Evolutionary conservation across 1,284 basidiomycete species (phyloP).

Genomic region (Sanghuangporus weigelae): DNA sequence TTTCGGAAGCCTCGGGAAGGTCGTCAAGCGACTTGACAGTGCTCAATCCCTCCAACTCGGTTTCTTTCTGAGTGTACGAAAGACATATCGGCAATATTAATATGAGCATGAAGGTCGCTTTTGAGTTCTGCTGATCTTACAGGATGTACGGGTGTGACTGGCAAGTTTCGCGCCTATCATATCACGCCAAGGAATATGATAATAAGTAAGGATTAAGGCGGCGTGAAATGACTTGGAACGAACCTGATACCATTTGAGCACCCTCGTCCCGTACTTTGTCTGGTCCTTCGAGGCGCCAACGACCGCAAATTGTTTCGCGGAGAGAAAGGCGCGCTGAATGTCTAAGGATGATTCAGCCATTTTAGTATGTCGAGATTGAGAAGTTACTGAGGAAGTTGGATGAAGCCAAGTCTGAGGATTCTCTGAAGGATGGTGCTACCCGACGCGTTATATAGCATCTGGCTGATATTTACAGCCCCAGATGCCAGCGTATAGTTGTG

Average conservation of each 20-base stretch:
- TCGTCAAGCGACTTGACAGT: constrained; percentile 51
- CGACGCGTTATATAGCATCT: too few relatives aligned
- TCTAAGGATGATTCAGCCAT: constrained; percentile 18
- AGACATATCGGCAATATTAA: too few relatives aligned
- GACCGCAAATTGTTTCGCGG: constrained; percentile 62
- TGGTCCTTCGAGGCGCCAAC: constrained; percentile 76
- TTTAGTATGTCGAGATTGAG: not conserved
- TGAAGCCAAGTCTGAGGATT: too few relatives aligned
- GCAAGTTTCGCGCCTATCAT: constrained; percentile 49
- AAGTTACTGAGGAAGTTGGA: too few relatives aligned
- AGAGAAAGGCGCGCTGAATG: constrained; percentile 56
- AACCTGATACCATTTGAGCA: constrained; percentile 25
- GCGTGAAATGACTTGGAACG: not conserved
- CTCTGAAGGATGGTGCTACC: too few relatives aligned
- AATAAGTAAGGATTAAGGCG: not conserved
- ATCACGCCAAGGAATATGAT: constrained; percentile 58
- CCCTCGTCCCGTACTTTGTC: constrained; percentile 72
- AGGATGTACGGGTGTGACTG: constrained; percentile 70
- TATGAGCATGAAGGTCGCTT: too few relatives aligned
- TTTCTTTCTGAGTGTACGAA: constrained; percentile 45
- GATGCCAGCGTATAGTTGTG: too few relatives aligned
- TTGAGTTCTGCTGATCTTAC: constrained; percentile 29
- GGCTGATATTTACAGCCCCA: not conserved
- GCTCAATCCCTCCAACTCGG: constrained; percentile 55
- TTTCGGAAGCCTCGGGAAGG: constrained; percentile 59